phyloP scores from a whole-genome alignment of 1,139 yeast species.

The Eremothecium coryli region DNA sequence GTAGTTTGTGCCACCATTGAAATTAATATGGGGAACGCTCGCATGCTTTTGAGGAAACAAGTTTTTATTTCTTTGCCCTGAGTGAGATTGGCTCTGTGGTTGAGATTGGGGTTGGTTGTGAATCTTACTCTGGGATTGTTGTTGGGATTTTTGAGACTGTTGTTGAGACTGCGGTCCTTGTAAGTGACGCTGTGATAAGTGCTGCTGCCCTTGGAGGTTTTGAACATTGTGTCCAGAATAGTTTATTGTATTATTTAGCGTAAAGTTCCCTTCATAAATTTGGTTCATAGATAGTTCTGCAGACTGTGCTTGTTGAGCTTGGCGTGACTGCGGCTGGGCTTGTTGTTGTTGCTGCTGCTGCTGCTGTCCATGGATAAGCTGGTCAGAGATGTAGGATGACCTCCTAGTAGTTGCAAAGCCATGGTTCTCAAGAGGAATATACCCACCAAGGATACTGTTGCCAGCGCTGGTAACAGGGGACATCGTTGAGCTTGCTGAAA shows the following conservation, averaged over 20 bases:
- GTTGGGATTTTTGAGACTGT: conserved; percentile 8
- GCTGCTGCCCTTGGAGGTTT: conserved; percentile 5
- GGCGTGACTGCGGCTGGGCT: conserved; percentile 9
- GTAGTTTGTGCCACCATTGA: conserved; percentile 1
- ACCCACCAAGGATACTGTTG: conserved; percentile 2
- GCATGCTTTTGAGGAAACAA: conserved; percentile 7
- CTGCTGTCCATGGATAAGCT: conserved; percentile 21
- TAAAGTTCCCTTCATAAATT: conserved; percentile 9
- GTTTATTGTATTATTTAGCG: conserved; percentile 9
- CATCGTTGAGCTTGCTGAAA: conserved; percentile 10
- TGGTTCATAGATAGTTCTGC: neutral
- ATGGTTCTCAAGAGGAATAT: conserved; percentile 8
- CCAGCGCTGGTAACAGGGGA: conserved; percentile 14
- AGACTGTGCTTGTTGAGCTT: neutral
- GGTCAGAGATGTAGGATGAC: conserved; percentile 29
- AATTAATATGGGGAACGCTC: conserved; percentile 8
- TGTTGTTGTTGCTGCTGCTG: conserved; percentile 7
- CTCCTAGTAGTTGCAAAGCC: conserved; percentile 19
- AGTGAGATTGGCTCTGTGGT: neutral
- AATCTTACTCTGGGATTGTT: conserved; percentile 1
- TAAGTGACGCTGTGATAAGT: conserved; percentile 6
- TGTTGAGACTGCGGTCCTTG: conserved; percentile 7
- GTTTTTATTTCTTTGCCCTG: conserved; percentile 4
- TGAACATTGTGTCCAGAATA: too few relatives aligned
- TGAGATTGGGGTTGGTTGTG: conserved; percentile 3